Evolutionary conservation across 495 filamentous ascomycete genomes (phyloP).

Genomic region (Hamigera avellanea): DNA sequence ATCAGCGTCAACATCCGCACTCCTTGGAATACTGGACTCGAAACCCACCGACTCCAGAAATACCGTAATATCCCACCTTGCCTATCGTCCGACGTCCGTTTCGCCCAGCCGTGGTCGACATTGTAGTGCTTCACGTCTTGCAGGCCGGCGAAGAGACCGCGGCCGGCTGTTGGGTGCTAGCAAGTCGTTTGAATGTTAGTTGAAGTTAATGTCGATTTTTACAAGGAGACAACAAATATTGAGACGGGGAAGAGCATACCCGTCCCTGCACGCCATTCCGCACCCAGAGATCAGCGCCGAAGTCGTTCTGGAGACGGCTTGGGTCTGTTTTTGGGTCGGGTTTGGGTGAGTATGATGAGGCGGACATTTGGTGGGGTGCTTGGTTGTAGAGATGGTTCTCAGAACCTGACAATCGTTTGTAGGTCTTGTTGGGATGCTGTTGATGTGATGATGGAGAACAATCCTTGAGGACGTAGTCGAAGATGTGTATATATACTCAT

Average conservation of each 20-base stretch:
- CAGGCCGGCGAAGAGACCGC: conserved; percentile 34
- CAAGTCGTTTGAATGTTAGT: neutral
- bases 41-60: conserved; percentile 6
- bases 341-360: conserved; percentile 4
- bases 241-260: conserved; percentile 8
- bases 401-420: no score
- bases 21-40: no score
- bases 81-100: conserved; percentile 3
- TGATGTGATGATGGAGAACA: no score
- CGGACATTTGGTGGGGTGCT: neutral
- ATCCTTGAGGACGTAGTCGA: no score
- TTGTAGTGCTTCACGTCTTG: conserved; percentile 35
- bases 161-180: conserved; percentile 25
- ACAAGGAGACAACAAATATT: neutral
- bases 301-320: conserved; percentile 28
- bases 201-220: neutral
- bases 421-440: no score
- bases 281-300: conserved; percentile 29
- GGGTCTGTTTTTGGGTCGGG: conserved; percentile 2
- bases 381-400: no score
- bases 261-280: conserved; percentile 10
- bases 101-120: conserved; percentile 31
- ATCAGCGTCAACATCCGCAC: no score
- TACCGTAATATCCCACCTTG: conserved; percentile 5
- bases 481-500: no score